Evolutionary conservation across 2,329 filamentous ascomycete genomes (phyloP), one percentile per base, ranked within the genome.

Genomic region (Epichloe coenophiala): DNA sequence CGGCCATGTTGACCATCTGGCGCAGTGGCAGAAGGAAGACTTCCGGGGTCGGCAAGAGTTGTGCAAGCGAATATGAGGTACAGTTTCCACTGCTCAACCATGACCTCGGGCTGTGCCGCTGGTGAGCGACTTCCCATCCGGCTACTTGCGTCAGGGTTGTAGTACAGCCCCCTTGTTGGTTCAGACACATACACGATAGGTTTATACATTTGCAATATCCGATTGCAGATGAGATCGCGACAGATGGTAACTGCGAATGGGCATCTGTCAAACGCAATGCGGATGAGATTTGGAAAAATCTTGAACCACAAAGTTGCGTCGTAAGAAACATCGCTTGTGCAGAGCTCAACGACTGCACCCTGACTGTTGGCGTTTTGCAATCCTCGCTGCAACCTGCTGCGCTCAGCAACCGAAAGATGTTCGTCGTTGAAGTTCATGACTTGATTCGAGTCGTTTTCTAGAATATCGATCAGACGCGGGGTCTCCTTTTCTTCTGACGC

Each of bases 21-120:
- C 3, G 66, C 56, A 1, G 63, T 56, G 17, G 51, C 61, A 37
- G 57, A 52, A 13, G 60, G 63, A 21, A 75, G 74, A 51, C 73
- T 80, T 9, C 88, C 88, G 9, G 88, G 79, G 57, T 93, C 93
- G 38, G 87, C 90, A 51, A 98, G 74, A 0, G 93, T 97, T 9
- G 91, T 95, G 67, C 94, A 98, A 9, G 91, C 93, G 69, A 98
- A 96, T 50, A 96, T 90, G 27, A 98, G 75, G 64, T 97, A 97
- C 2, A 97, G 73, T 67, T 96, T 97, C 91, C 91, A 98, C 64
- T 98, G 93, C 66, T 97, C 94, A 52, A 98, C 81, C 51, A 96
- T 75, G 21, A 95, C 81, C 59, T 95, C 89, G 0, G 90, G 86
- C 17, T 89, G 85, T 1, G 84, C 83, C 3, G 81, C 84, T 52